phyloP scores from a whole-genome alignment of 2,329 filamentous ascomycete genomes.

The Septoria petroselini region DNA sequence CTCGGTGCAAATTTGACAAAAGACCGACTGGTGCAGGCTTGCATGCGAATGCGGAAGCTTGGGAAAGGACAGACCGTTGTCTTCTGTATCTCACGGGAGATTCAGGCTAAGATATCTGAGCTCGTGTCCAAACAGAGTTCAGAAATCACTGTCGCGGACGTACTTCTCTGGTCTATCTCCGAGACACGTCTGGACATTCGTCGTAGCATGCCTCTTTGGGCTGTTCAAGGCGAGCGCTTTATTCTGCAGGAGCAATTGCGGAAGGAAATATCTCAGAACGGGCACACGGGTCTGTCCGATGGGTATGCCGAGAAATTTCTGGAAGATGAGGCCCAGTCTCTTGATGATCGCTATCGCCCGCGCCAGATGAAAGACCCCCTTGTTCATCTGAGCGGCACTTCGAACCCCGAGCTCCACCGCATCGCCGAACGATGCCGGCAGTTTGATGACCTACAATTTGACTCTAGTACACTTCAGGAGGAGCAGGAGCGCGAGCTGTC shows the following conservation, averaged over 20 bases:
- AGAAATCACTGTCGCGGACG: conserved; percentile 51
- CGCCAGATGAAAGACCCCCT: conserved; percentile 1
- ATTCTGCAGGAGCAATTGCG: conserved; percentile 29
- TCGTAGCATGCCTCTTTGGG: conserved; percentile 58
- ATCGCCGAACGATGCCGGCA: conserved; percentile 24
- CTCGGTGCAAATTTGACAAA: conserved; percentile 65
- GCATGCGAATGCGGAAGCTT: conserved; percentile 69
- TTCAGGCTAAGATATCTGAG: conserved; percentile 52
- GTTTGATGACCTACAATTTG: conserved; percentile 26
- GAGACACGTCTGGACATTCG: conserved; percentile 55
- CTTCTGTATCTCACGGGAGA: conserved; percentile 60
- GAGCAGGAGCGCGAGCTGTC: conserved; percentile 68
- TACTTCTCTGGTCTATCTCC: conserved; percentile 58
- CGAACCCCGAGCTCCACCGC: conserved; percentile 33
- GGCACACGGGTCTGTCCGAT: conserved; percentile 39
- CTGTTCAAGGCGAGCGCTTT: conserved; percentile 56
- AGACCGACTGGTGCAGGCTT: conserved; percentile 66
- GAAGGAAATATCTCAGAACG: too few relatives aligned
- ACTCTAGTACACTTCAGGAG: conserved; percentile 50
- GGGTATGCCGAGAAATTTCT: conserved; percentile 45
- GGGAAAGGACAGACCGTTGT: conserved; percentile 64
- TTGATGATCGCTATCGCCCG: conserved; percentile 48
- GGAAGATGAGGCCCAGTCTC: conserved; percentile 66
- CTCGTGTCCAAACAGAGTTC: not conserved
- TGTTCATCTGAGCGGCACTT: not conserved